Evolutionary conservation across 139 green algal species (phyloP).

Genomic region (Chlamydomonas asymmetrica): DNA sequence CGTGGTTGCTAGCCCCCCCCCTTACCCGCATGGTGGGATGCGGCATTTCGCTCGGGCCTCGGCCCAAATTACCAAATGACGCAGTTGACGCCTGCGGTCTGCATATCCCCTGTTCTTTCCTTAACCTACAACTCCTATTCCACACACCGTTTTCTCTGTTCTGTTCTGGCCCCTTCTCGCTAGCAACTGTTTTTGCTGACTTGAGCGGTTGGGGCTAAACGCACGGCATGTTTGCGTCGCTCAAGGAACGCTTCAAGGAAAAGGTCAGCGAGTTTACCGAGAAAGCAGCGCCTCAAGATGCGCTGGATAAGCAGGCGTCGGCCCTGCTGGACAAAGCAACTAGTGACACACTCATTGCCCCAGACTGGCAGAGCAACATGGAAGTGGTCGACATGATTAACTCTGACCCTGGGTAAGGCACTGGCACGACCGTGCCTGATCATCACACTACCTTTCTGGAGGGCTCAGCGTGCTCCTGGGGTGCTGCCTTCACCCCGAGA

Average conservation of each 20-base stretch:
- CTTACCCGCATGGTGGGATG: too few species aligned
- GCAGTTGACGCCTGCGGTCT: too few species aligned
- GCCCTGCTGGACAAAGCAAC: slow-evolving; percentile 46
- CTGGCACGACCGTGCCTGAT: background rate
- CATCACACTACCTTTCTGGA: too few species aligned
- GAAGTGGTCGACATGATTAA: slow-evolving; percentile 58
- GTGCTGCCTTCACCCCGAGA: background rate
- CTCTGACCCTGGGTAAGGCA: slow-evolving; percentile 24
- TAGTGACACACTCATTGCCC: slow-evolving; percentile 35
- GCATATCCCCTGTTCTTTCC: too few species aligned
- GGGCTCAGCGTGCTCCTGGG: background rate
- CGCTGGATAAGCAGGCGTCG: slow-evolving; percentile 22
- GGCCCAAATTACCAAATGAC: too few species aligned
- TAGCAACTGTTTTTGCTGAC: too few species aligned
- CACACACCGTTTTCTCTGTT: too few species aligned
- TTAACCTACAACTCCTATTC: too few species aligned
- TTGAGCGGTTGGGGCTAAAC: too few species aligned
- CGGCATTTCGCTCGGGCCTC: too few species aligned
- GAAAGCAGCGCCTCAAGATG: slow-evolving; percentile 15
- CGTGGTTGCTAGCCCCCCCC: too few species aligned
- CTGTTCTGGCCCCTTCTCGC: too few species aligned
- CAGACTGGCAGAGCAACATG: slow-evolving; percentile 57
- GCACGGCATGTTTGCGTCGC: slow-evolving; percentile 1
- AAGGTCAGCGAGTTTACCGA: slow-evolving; percentile 16
- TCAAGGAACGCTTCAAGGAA: slow-evolving; percentile 11